Evolutionary conservation across 2,329 filamentous ascomycete species (phyloP).

Genomic region (Talaromyces atroroseus): DNA sequence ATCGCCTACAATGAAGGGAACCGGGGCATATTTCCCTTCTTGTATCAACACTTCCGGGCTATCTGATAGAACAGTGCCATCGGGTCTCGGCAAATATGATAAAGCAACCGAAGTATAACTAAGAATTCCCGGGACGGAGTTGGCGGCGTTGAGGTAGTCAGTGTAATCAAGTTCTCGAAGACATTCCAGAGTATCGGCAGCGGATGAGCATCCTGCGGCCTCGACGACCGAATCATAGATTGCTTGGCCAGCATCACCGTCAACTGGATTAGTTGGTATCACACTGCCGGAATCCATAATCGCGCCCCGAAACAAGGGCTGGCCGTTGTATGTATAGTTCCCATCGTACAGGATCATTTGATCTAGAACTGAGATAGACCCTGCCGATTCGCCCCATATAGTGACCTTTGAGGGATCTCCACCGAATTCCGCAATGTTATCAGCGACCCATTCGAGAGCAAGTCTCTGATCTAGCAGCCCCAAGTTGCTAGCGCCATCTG

Average conservation of each 20-base stretch:
- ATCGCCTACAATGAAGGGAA: slow-evolving; percentile 64
- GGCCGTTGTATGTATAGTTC: slow-evolving; percentile 67
- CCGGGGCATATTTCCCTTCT: slow-evolving; percentile 51
- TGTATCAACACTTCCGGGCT: slow-evolving; percentile 57
- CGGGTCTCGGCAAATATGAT: slow-evolving; percentile 63
- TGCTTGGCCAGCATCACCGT: slow-evolving; percentile 59
- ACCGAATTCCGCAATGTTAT: slow-evolving; percentile 72
- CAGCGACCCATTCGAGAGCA: slow-evolving; percentile 69
- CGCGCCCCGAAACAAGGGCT: slow-evolving; percentile 66
- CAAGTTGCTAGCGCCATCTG: slow-evolving; percentile 63
- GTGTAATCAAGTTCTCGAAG: slow-evolving; percentile 44
- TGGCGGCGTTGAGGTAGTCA: slow-evolving; percentile 56
- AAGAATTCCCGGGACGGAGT: slow-evolving; percentile 63
- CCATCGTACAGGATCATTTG: slow-evolving; percentile 72
- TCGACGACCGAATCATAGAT: slow-evolving; percentile 46
- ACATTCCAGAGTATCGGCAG: slow-evolving; percentile 43
- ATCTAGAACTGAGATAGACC: slow-evolving; percentile 67
- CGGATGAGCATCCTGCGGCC: slow-evolving; percentile 41
- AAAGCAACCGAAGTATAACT: slow-evolving; percentile 64
- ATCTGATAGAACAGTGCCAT: slow-evolving; percentile 59
- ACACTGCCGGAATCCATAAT: slow-evolving; percentile 73
- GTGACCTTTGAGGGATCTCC: slow-evolving; percentile 74
- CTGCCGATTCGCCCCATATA: slow-evolving; percentile 70
- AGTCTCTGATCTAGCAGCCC: slow-evolving; percentile 68
- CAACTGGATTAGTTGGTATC: slow-evolving; percentile 58